Evolutionary conservation across 1,139 yeast genomes (phyloP), one percentile per base, ranked within the genome.

Genomic region (Suhomyces ambrosiae): DNA sequence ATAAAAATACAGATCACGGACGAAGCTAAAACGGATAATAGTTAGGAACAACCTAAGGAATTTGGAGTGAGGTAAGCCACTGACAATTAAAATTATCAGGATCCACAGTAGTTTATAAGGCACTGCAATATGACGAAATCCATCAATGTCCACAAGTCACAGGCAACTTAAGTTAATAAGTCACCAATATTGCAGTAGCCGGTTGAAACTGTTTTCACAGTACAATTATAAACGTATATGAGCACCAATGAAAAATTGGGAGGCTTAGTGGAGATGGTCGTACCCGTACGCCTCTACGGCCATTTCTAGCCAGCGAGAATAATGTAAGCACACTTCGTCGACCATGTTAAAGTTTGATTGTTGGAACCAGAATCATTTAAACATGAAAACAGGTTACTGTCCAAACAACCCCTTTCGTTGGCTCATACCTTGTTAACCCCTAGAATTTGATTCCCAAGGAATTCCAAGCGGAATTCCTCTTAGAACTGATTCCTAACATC

Each of bases 151-250:
- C 29, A 26, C 29, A 24, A 11, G 27, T 24, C 27, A 6, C 8
- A 9, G 12, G 38, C 38, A 27, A 33, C 38, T 38, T 38, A 38
- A 38, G 19, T 11, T 24, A 38, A 38, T 38, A 38, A 38, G 41
- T 33, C 41, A 27, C 40, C 24, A 13, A 9, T 17, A 29, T 26
- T 32, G 35, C 30, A 26, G 30, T 19, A n/a, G 6, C 30, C n/a
- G n/a, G n/a, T n/a, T n/a, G 15, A 26, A 26, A 9, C 9, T 9
- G 15, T n/a, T 26, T 7, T 8, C 3, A 16, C 9, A 14, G 30
- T 14, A 27, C 22, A 26, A 24, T 6, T 26, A 26, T 26, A 26
- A 26, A 26, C 28, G 28, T 13, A 26, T 12, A 19, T 19, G 28
- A 26, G 13, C 18, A 13, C 28, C 13, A 26, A n/a, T 11, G 8